Evolutionary conservation across 169 alveolate genomes (phyloP), one percentile per base, ranked within the genome.

Genomic region (Eimeria acervulina): DNA sequence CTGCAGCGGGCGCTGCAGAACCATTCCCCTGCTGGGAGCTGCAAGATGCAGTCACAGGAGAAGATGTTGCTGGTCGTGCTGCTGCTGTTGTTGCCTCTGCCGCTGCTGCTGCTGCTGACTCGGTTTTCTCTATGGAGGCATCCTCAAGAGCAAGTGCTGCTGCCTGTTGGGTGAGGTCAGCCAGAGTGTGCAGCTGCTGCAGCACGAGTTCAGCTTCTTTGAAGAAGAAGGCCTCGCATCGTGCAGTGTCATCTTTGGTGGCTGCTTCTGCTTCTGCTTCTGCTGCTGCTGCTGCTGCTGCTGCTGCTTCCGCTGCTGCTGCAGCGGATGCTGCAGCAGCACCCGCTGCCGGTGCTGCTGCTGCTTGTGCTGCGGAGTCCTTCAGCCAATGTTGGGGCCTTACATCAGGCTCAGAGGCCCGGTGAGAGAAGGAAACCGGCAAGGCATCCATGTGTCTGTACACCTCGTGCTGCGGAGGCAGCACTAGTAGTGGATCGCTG

Each of bases 101-200:
- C 8, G 72, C 61, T 76, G 87, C 5, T 76, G 87, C 36, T 76
- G 87, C 33, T 76, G 61, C 36, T 38, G n/a, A 2, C 26, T 19
- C 74, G 10, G 66, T 38, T 28, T 59, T 21, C 19, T 59, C 66
- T 36, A 21, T 1, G 8, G 72, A 8, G 28, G 93, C 55, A 0
- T 31, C 80, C 15, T 59, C 63, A 40, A 80, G 38, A 36, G 80
- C 93, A 31, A 61, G 47, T 52, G 81, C 61, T 85, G 93, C 80
- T 55, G 93, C 80, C 52, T 85, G 42, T 17, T 59, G 33, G 8
- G 52, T 52, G 21, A 31, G 93, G 59, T 17, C 36, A 8, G 93
- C n/a, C 59, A 59, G 93, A 59, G 17, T 13, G 8, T 59, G 93
- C 81, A 61, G 93, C 93, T 85, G 78, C 59, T 61, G 93, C 76